phyloP scores from a whole-genome alignment of 202 grass and related monocot genomes.

The Bolboschoenoplectus hybrid region DNA sequence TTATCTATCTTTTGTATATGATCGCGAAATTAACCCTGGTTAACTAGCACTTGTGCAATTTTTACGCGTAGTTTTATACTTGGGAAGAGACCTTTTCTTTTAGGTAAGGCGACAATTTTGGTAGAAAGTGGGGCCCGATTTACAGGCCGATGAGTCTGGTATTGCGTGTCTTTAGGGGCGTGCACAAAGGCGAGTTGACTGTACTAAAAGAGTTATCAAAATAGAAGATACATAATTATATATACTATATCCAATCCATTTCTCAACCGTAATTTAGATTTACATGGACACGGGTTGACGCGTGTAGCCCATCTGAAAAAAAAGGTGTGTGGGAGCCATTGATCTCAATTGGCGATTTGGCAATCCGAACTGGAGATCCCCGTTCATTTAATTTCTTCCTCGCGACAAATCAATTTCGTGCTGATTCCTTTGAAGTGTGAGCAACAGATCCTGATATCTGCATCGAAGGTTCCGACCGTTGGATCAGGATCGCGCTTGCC shows the following conservation, averaged over 20 bases:
- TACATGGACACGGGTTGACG: background rate
- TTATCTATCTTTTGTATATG: slow-evolving; percentile 6
- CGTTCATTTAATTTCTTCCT: background rate
- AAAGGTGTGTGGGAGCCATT: no score
- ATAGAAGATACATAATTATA: background rate
- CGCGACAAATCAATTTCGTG: slow-evolving; percentile 1
- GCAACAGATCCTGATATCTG: background rate
- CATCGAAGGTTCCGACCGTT: background rate
- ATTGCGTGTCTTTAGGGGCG: slow-evolving; percentile 15
- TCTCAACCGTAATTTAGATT: slow-evolving; percentile 16
- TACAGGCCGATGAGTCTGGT: background rate
- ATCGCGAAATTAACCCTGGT: slow-evolving; percentile 31
- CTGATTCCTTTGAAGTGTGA: background rate
- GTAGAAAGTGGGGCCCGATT: background rate
- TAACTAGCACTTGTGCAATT: slow-evolving; percentile 20
- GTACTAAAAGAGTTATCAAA: slow-evolving; percentile 20
- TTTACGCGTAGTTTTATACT: slow-evolving; percentile 4
- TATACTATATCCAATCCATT: slow-evolving; percentile 12
- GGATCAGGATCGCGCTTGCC: slow-evolving; percentile 14
- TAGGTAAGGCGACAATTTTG: background rate
- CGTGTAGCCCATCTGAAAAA: background rate
- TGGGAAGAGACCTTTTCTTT: background rate
- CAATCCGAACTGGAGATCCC: slow-evolving; percentile 10
- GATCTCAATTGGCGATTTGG: background rate
- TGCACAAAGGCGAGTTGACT: slow-evolving; percentile 31